Evolutionary conservation across 1,139 yeast genomes (phyloP).

Genomic region (Dujonia santamariae): DNA sequence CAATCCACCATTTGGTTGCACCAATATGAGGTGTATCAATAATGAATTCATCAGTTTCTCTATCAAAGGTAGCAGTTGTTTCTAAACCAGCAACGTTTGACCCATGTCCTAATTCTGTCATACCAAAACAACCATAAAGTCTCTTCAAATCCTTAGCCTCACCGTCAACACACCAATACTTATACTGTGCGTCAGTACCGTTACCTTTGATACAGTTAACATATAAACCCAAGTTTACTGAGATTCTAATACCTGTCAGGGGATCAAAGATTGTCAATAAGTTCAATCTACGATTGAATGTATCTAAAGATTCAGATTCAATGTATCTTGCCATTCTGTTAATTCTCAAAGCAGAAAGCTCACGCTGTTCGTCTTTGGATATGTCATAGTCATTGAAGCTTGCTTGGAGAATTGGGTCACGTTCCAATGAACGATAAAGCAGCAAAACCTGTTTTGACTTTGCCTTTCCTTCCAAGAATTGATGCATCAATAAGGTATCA

Average conservation of each 20-base stretch:
- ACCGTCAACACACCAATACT: constrained; percentile 46
- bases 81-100: constrained; percentile 33
- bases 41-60: constrained; percentile 26
- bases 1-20: constrained; percentile 39
- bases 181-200: constrained; percentile 27
- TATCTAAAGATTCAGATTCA: constrained; percentile 23
- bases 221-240: constrained; percentile 30
- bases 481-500: constrained; percentile 31
- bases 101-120: constrained; percentile 37
- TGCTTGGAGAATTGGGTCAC: constrained; percentile 52
- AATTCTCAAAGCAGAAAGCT: constrained; percentile 46
- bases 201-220: constrained; percentile 29
- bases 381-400: constrained; percentile 51
- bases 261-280: constrained; percentile 28
- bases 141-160: constrained; percentile 48
- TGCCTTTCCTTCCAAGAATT: constrained; percentile 52
- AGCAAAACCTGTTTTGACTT: constrained; percentile 43
- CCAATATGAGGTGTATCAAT: constrained; percentile 34
- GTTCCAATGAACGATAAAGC: constrained; percentile 45
- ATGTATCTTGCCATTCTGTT: constrained; percentile 26
- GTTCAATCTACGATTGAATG: constrained; percentile 25
- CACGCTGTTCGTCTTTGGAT: constrained; percentile 48
- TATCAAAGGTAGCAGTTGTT: constrained; percentile 32
- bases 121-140: constrained; percentile 32
- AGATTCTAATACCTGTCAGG: constrained; percentile 26